Evolutionary conservation across 1,284 basidiomycete genomes (phyloP), one percentile per base, ranked within the genome.

Genomic region (Cryptococcus depauperatus): DNA sequence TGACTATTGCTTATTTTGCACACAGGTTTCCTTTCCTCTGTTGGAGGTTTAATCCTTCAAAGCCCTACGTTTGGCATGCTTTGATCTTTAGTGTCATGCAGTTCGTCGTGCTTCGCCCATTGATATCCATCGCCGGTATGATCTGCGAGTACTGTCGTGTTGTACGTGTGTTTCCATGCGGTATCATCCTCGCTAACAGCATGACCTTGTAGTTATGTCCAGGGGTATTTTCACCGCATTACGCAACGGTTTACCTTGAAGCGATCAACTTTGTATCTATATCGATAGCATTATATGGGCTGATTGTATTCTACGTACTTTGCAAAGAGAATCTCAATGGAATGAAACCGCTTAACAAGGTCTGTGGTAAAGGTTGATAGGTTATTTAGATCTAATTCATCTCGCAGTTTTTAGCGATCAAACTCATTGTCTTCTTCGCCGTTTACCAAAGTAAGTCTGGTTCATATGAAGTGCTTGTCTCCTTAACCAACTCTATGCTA

Each of bases 41-140:
- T 35, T 54, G 46, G 48, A 38, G 84, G 55, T 89, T 82, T 66
- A 73, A 86, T 29, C 84, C 86, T 0, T 84, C 83, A 8, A 91
- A 90, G 79, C 75, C 83, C 0, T 88, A 91, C 69, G 91, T 91
- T 64, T 83, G 90, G 81, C 83, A 88, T 64, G 83, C 85, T 0
- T 68, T 90, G 59, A 88, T 86, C 72, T 84, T 57, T 32, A 69
- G 46, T 7, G 50, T 56, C 27, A 42, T 54, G 51, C 88, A 91
- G 76, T 91, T 89, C 59, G 81, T 86, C 28, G 78, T 89, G 46
- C 73, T 89, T 35, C 76, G 84, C 48, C 85, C 85, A 48, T 71
- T 73, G 25, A 71, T 74, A 21, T 84, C 84, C 16, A 79, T 91
- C 49, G 77, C 76, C 16, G 85, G 82, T 10, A 84, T 90, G 45